Base-by-base conservation (phyloP, 805 yeast species). In the Candida railenensis region DNA sequence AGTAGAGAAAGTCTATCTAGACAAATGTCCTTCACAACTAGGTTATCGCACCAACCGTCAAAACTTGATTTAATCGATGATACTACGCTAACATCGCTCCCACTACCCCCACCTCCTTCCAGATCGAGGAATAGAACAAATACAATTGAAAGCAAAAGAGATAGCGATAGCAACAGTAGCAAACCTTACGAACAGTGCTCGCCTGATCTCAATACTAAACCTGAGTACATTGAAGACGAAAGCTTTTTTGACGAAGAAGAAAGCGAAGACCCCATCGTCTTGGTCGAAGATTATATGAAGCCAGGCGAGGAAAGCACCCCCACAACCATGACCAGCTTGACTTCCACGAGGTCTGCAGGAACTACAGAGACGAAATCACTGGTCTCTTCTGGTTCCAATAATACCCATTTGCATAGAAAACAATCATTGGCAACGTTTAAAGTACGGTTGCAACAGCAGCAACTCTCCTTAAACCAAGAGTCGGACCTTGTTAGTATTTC, bases 231-330 rank as follows among this genome's bases (percentile, higher is more conserved):
- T 12, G 54, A 52, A 9, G 53, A 50, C 21, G 53, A 50, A 18
- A 34, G 43, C 39, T 30, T 36, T 45, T 28, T 42, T 22, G 47
- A 49, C n/a, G 52, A 42, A 18, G 64, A 55, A 5, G 67, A 62
- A 19, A 52, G 51, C 12, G 65, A 67, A 33, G 73, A 68, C 40
- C 76, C 70, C 8, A 71, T 68, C 14, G 80, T 81, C 1, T 58
- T 81, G 16, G 74, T 81, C 8, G 87, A 81, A 53, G 87, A 81
- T 53, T 81, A 81, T 56, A 68, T 81, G 51, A 63, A 66, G n/a
- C 11, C 25, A 16, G 30, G 34, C 14, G 19, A 32, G 15, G 34
- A 14, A 40, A 15, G 22, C 42, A 21, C 32, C 30, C 19, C 19
- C 8, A 39, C 40, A 16, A 22, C 33, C 18, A 21, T 16, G 14